Evolutionary conservation across 202 grass and related monocot species (phyloP).

Genomic region (Elaeis oleifera): DNA sequence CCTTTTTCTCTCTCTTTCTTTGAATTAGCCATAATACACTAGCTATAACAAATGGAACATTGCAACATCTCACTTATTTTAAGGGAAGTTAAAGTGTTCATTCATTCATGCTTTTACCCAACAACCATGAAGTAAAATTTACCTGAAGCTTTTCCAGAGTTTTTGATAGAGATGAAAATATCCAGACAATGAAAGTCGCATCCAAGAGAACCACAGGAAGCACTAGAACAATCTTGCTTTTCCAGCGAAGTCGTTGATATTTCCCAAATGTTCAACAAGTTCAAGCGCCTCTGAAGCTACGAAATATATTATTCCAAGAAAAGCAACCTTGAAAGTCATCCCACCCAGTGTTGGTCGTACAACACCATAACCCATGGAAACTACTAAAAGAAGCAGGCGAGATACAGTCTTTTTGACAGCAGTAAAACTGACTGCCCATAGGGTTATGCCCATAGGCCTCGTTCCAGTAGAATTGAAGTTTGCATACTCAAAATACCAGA

Average conservation of each 20-base stretch:
- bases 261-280: background rate
- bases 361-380: background rate
- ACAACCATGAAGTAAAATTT: background rate
- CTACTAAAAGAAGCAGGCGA: background rate
- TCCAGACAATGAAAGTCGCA: background rate
- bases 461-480: conserved; percentile 91
- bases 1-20: no score
- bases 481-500: conserved; percentile 98
- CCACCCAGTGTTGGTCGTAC: background rate
- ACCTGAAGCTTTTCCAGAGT: conserved; percentile 1
- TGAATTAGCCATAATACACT: no score
- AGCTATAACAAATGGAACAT: no score
- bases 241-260: background rate
- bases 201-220: conserved; percentile 4
- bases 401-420: conserved; percentile 10
- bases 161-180: background rate
- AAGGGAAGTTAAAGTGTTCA: background rate
- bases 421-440: conserved; percentile 98
- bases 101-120: no score
- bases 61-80: background rate
- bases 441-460: conserved; percentile 89
- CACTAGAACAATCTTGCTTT: background rate
- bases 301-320: background rate
- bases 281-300: background rate
- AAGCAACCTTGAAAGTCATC: background rate